Conservation (phyloP, 192 early-diverging fungal genomes). For the Linnemannia zychae region DNA sequence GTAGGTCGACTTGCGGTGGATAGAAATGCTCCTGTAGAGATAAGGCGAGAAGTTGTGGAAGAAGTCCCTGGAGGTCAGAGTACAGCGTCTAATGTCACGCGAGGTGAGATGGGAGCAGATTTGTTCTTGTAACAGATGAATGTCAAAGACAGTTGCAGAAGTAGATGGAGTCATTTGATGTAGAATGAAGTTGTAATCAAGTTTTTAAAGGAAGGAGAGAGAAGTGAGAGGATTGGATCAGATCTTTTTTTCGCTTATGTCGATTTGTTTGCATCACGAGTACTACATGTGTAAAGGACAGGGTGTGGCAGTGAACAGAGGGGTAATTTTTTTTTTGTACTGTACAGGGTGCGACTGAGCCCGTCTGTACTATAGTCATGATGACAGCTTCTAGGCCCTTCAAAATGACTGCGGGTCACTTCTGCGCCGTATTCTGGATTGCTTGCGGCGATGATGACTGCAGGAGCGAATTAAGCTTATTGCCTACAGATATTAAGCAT, state of each 20-base stretch:
- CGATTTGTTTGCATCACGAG: neutral
- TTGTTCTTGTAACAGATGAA: conserved; percentile 1
- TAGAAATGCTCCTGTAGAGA: conserved; percentile 8
- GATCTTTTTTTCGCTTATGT: neutral
- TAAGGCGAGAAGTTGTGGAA: conserved; percentile 1
- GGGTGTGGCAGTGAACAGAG: neutral
- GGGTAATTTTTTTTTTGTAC: neutral
- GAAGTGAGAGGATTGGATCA: neutral
- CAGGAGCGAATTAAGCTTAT: no score
- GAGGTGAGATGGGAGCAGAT: conserved; percentile 15
- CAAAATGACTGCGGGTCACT: neutral
- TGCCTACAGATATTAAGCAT: no score
- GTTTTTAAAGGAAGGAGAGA: neutral
- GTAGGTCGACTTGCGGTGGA: conserved; percentile 5
- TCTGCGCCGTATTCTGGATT: neutral
- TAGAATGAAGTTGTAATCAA: neutral
- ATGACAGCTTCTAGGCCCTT: neutral
- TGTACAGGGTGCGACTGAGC: neutral
- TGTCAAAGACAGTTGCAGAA: conserved; percentile 13
- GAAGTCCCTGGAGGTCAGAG: conserved; percentile 5
- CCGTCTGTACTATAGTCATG: neutral
- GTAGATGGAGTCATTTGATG: neutral
- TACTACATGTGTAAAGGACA: neutral
- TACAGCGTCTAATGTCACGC: conserved; percentile 7
- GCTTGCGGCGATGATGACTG: no score